Conservation (phyloP, 768 basidiomycete genomes). For the Russula virescens region DNA sequence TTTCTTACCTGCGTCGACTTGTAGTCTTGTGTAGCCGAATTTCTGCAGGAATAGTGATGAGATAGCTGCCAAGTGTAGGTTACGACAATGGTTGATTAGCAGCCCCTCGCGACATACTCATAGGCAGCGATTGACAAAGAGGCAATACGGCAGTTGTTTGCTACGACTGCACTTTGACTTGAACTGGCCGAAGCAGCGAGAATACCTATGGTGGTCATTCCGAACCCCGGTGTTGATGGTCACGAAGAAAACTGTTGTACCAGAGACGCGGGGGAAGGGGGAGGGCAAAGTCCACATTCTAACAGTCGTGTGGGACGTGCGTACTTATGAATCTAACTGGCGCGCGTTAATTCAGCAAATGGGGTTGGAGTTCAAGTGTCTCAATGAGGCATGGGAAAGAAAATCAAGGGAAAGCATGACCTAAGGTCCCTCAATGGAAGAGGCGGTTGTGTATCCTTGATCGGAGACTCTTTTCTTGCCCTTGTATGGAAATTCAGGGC, state of each 20-base stretch:
- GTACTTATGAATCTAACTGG: not conserved
- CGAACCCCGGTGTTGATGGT: not conserved
- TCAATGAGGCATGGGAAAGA: too few relatives aligned
- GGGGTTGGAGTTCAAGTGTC: too few relatives aligned
- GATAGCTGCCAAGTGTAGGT: conserved; percentile 11
- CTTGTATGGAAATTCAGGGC: not conserved
- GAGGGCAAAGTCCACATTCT: not conserved
- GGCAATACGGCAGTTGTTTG: conserved; percentile 19
- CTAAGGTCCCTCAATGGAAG: not conserved
- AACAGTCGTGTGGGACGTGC: not conserved
- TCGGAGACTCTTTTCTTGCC: not conserved
- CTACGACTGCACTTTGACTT: not conserved
- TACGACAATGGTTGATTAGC: not conserved
- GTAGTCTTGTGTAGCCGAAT: conserved; percentile 12
- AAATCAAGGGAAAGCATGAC: not conserved
- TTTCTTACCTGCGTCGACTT: conserved; percentile 1
- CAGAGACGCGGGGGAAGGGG: not conserved
- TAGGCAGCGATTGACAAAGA: conserved; percentile 20
- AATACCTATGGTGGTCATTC: not conserved
- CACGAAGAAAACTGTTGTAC: not conserved
- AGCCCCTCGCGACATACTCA: conserved; percentile 12
- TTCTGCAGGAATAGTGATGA: conserved; percentile 22
- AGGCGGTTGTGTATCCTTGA: not conserved
- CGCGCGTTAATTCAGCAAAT: not conserved
- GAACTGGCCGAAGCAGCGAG: not conserved